Percentiles rank a stretch among this genome's conserved stretches.
These are phyloP conservation scores for Pythium biforme DNA, from an alignment of 352 stramenopile genomes.

Conservation along the genomic window DNA sequence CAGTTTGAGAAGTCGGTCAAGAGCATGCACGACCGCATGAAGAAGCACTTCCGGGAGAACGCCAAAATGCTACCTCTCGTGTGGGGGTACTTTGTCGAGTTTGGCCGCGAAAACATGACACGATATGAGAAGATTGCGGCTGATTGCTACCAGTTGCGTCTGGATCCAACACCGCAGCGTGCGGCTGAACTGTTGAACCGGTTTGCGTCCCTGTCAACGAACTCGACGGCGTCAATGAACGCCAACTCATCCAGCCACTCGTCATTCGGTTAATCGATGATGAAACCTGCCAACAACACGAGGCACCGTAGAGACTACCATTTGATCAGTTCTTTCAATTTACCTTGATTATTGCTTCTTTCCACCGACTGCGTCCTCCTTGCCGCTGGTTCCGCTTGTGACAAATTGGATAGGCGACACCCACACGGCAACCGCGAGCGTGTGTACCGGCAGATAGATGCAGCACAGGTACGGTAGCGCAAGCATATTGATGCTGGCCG, in stretches of 20 bases:
- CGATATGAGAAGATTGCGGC: conserved; percentile 51
- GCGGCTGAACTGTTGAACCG: conserved; percentile 47
- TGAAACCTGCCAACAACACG: neutral
- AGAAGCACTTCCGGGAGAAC: conserved; percentile 64
- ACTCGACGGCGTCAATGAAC: conserved; percentile 15
- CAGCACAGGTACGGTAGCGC: conserved; percentile 65
- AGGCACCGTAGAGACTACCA: neutral
- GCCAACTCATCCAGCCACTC: conserved; percentile 15
- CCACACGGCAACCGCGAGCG: conserved; percentile 55
- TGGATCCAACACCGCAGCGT: conserved; percentile 46
- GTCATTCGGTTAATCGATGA: conserved; percentile 4
- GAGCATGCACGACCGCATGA: conserved; percentile 68
- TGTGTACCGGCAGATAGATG: conserved; percentile 72
- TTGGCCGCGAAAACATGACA: conserved; percentile 33
- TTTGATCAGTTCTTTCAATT: neutral
- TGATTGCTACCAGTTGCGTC: conserved; percentile 59
- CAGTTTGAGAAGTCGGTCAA: conserved; percentile 73
- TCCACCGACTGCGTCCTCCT: neutral
- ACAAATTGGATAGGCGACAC: conserved; percentile 21
- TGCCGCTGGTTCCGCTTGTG: neutral
- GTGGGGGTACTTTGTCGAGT: conserved; percentile 57
- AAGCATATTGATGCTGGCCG: conserved; percentile 49
- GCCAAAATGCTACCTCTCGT: conserved; percentile 49
- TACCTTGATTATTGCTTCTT: conserved; percentile 1
- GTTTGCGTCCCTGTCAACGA: conserved; percentile 27